Evolutionary conservation across 495 filamentous ascomycete genomes (phyloP).

Genomic region (Penicillium arizonense): DNA sequence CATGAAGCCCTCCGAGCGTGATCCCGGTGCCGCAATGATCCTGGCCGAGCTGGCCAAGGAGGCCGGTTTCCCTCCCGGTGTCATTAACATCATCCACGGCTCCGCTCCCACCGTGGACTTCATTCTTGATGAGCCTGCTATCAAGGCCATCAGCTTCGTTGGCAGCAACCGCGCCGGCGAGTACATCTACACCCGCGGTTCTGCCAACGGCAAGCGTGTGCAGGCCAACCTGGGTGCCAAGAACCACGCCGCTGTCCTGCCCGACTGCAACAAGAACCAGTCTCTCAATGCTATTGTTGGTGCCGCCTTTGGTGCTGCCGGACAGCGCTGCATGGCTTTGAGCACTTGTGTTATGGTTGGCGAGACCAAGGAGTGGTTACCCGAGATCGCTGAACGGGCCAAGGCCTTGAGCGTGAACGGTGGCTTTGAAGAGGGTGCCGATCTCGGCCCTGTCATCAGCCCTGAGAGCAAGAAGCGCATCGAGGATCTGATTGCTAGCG

Average conservation of each 20-base stretch:
- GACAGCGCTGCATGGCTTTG: constrained; percentile 97
- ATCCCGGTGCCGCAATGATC: constrained; percentile 98
- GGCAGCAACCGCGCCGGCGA: constrained; percentile 95
- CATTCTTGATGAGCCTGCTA: constrained; percentile 90
- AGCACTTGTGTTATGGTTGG: constrained; percentile 93
- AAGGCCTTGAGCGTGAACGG: constrained; percentile 88
- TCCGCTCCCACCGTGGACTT: constrained; percentile 91
- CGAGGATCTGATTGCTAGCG: constrained; percentile 81
- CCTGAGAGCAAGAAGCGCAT: constrained; percentile 91
- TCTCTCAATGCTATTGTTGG: constrained; percentile 91
- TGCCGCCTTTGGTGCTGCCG: constrained; percentile 94
- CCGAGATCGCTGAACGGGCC: constrained; percentile 87
- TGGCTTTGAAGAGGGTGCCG: constrained; percentile 91
- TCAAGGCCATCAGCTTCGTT: constrained; percentile 98
- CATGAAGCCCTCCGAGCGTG: constrained; percentile 95
- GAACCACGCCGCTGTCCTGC: constrained; percentile 94
- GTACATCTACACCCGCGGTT: constrained; percentile 90
- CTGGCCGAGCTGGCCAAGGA: constrained; percentile 87
- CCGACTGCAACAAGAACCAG: constrained; percentile 98
- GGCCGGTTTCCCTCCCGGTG: constrained; percentile 90
- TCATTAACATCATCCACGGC: constrained; percentile 94
- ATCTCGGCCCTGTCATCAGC: constrained; percentile 94
- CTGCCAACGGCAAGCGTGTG: constrained; percentile 89
- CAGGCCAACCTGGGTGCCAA: constrained; percentile 98
- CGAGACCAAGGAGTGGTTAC: constrained; percentile 89